A percentile compares a stretch with the other conserved stretches of the same genome.
These are phyloP conservation scores for Mycena kentingensis DNA, from an alignment of 768 basidiomycete genomes.

Conservation along the genomic window DNA sequence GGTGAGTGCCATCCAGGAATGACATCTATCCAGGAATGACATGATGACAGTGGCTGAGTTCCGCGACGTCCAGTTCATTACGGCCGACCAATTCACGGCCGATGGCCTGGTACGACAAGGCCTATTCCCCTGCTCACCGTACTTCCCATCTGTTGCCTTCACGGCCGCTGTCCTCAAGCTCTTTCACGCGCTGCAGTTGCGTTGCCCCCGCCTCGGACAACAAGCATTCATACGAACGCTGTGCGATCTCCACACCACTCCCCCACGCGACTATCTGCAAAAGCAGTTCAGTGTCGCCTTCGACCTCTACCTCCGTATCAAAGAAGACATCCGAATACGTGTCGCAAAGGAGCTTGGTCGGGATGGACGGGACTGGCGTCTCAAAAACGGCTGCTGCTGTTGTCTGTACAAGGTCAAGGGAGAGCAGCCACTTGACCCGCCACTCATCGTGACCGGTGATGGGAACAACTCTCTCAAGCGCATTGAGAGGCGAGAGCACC, in stretches of 20 bases:
- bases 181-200: constrained; percentile 4
- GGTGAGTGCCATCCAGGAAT: not conserved
- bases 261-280: constrained; percentile 1
- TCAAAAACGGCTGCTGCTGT: constrained; percentile 36
- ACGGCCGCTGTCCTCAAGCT: constrained; percentile 9
- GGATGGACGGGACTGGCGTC: constrained; percentile 33
- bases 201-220: no score
- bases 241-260: constrained; percentile 19
- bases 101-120: constrained; percentile 18
- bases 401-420: constrained; percentile 38
- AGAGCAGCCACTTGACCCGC: constrained; percentile 29
- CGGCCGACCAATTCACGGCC: not conserved
- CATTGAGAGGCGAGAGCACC: constrained; percentile 19
- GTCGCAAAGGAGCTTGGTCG: constrained; percentile 29
- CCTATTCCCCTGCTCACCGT: constrained; percentile 15
- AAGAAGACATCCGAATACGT: constrained; percentile 13
- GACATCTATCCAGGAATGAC: not conserved
- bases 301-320: constrained; percentile 37
- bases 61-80: not conserved
- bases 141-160: constrained; percentile 12
- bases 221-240: constrained; percentile 23
- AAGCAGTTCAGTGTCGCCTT: constrained; percentile 32
- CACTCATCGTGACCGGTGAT: constrained; percentile 32
- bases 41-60: not conserved
- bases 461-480: constrained; percentile 37